These are phyloP conservation scores for Yamadazyma diospyri DNA, from an alignment of 1,139 yeast genomes.

Conservation along the genomic window DNA sequence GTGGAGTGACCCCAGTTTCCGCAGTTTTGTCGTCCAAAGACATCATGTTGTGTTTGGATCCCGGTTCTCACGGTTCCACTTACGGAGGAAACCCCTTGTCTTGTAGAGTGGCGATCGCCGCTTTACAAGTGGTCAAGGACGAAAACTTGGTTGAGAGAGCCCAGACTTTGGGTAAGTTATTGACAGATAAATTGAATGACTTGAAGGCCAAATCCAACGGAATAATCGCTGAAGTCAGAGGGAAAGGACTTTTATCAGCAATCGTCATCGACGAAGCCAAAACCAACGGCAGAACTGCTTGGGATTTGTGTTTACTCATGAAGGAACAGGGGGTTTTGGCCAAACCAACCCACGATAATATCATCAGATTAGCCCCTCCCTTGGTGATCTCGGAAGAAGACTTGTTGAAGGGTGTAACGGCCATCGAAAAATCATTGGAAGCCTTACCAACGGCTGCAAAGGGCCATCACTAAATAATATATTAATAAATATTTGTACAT, in stretches of 20 bases:
- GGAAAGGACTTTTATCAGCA: slow-evolving; percentile 85
- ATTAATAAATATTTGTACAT: slow-evolving; percentile 2
- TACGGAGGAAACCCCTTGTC: slow-evolving; percentile 98
- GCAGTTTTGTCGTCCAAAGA: slow-evolving; percentile 86
- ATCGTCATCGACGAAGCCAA: slow-evolving; percentile 83
- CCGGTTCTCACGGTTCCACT: slow-evolving; percentile 97
- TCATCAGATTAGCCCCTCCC: slow-evolving; percentile 95
- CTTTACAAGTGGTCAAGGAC: slow-evolving; percentile 83
- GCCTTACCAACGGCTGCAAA: slow-evolving; percentile 55
- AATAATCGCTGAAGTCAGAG: slow-evolving; percentile 86
- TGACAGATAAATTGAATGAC: slow-evolving; percentile 62
- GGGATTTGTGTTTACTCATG: slow-evolving; percentile 93
- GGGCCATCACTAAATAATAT: slow-evolving; percentile 38
- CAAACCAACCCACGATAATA: slow-evolving; percentile 95
- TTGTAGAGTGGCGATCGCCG: slow-evolving; percentile 92
- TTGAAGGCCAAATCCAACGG: slow-evolving; percentile 63
- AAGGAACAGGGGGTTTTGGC: slow-evolving; percentile 88
- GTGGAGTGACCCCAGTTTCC: slow-evolving; percentile 92
- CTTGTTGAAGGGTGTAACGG: slow-evolving; percentile 72
- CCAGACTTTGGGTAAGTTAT: slow-evolving; percentile 61
- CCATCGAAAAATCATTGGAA: slow-evolving; percentile 60
- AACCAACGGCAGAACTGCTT: slow-evolving; percentile 88
- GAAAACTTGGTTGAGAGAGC: slow-evolving; percentile 86
- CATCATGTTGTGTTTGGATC: slow-evolving; percentile 84
- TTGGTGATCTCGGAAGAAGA: slow-evolving; percentile 87